Evolutionary conservation across 1,284 basidiomycete species (phyloP).

Genomic region (Ceratobasidium sp.): DNA sequence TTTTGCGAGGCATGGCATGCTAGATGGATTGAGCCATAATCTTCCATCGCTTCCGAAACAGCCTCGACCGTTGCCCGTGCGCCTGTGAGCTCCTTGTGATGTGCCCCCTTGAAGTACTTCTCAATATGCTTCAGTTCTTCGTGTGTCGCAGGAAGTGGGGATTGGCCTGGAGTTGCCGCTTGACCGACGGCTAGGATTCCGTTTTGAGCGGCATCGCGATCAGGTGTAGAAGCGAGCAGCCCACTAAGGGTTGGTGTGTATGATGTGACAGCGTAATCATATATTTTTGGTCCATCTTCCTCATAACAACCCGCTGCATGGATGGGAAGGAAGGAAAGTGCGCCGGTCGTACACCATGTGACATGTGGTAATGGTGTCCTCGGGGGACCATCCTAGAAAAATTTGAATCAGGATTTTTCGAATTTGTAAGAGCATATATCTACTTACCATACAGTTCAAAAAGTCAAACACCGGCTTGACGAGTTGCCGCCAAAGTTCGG

Average conservation of each 20-base stretch:
- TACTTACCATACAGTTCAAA: not conserved
- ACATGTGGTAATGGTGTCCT: not conserved
- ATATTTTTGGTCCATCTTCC: not conserved
- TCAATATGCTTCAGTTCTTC: too few relatives aligned
- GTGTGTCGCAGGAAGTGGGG: not conserved
- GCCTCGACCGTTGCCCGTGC: not conserved
- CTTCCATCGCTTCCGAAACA: not conserved
- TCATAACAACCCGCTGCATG: slow-evolving; percentile 15
- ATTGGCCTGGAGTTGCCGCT: not conserved
- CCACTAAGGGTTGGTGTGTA: slow-evolving; percentile 15
- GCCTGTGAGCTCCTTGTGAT: not conserved
- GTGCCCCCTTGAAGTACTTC: not conserved
- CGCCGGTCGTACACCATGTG: slow-evolving; percentile 28
- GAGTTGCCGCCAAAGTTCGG: not conserved
- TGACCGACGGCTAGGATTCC: slow-evolving; percentile 18
- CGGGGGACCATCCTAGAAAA: not conserved
- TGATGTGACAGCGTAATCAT: slow-evolving; percentile 13
- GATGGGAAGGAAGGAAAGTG: slow-evolving; percentile 10
- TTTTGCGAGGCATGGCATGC: slow-evolving; percentile 21
- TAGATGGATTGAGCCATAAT: slow-evolving; percentile 18
- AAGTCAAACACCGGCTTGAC: slow-evolving; percentile 5
- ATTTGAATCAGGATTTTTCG: not conserved
- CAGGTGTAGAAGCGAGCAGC: not conserved
- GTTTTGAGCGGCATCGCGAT: not conserved
- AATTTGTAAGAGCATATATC: not conserved